Evolutionary conservation across 495 filamentous ascomycete species (phyloP).

Genomic region (Aspergillus bridgeri): DNA sequence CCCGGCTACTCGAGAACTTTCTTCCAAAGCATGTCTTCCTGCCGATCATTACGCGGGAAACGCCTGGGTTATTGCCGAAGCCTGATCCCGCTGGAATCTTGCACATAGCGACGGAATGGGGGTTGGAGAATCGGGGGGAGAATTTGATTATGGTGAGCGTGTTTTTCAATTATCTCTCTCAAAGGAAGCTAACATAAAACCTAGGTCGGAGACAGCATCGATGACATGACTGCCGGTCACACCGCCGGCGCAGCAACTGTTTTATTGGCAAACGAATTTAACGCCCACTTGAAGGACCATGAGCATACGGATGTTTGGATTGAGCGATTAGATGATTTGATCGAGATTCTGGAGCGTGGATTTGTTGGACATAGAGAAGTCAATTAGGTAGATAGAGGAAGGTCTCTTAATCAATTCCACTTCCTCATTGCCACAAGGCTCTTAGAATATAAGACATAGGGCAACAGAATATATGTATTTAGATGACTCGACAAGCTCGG

Average conservation of each 20-base stretch:
- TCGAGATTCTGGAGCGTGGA: conserved; percentile 65
- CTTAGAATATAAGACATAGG: too few relatives aligned
- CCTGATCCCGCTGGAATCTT: conserved; percentile 84
- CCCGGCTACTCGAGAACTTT: conserved; percentile 71
- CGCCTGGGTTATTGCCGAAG: conserved; percentile 66
- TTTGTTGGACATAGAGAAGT: conserved; percentile 38
- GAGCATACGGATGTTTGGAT: conserved; percentile 75
- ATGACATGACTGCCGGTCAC: conserved; percentile 89
- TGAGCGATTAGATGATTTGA: conserved; percentile 63
- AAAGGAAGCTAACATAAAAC: neutral
- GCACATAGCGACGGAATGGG: conserved; percentile 77
- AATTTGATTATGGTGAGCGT: conserved; percentile 50
- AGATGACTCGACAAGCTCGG: too few relatives aligned
- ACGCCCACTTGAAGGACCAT: conserved; percentile 67
- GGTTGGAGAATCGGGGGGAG: conserved; percentile 48
- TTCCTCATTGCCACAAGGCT: too few relatives aligned
- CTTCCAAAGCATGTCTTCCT: conserved; percentile 62
- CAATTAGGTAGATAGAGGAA: neutral
- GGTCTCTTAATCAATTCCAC: too few relatives aligned
- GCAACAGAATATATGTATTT: too few relatives aligned
- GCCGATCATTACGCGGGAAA: conserved; percentile 85
- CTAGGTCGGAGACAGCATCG: conserved; percentile 81
- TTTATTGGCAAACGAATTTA: conserved; percentile 77
- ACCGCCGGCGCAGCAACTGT: conserved; percentile 86
- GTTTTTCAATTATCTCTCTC: neutral